A percentile compares a stretch with the other conserved stretches of the same genome.
These are phyloP conservation scores for Auricularia cornea DNA, from an alignment of 768 basidiomycete species.

Conservation along the genomic window DNA sequence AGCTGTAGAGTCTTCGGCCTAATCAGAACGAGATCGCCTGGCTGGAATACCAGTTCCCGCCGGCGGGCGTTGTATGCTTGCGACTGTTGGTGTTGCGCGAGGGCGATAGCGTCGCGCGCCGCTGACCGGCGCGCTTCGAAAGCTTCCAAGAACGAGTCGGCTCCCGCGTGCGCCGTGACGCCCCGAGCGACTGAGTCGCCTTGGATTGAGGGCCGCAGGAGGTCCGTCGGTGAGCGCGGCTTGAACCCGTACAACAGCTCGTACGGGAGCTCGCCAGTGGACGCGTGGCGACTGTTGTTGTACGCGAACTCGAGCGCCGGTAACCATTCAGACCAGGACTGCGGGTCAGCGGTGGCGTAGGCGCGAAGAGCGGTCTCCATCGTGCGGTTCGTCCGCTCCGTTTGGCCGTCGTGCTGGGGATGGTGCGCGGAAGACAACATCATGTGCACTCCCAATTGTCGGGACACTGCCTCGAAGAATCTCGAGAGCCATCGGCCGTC, in stretches of 20 bases:
- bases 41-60: conserved; percentile 11
- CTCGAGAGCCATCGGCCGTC: conserved; percentile 6
- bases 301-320: conserved; percentile 20
- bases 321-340: conserved; percentile 17
- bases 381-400: conserved; percentile 21
- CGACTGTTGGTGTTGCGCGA: conserved; percentile 18
- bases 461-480: conserved; percentile 7
- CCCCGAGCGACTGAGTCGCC: background rate
- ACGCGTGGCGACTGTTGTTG: conserved; percentile 23
- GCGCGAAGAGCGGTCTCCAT: conserved; percentile 20
- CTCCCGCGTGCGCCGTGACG: background rate
- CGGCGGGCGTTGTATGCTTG: conserved; percentile 15
- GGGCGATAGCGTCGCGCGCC: conserved; percentile 12
- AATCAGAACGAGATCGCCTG: conserved; percentile 16
- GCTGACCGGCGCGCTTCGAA: background rate
- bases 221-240: conserved; percentile 1
- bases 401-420: conserved; percentile 26
- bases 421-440: conserved; percentile 11
- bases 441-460: conserved; percentile 1
- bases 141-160: background rate
- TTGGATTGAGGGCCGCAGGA: background rate
- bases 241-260: conserved; percentile 27
- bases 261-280: conserved; percentile 31
- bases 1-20: conserved; percentile 22
- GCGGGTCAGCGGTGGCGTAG: conserved; percentile 24